Evolutionary conservation across 2,329 filamentous ascomycete species (phyloP).

Genomic region (Aureobasidium sp.): DNA sequence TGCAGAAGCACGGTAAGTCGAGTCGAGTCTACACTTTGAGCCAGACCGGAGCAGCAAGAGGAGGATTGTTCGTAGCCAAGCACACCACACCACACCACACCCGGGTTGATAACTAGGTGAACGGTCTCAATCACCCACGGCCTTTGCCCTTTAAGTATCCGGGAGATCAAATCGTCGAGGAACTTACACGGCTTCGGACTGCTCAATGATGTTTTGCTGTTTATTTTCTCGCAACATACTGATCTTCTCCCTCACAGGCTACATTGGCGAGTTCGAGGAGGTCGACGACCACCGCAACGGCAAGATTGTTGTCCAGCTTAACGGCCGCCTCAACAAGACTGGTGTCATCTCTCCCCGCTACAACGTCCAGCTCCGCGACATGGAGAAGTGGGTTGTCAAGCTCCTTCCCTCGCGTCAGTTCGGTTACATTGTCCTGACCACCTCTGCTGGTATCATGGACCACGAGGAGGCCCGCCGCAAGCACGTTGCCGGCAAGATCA

Average conservation of each 20-base stretch:
- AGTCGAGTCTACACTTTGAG: neutral
- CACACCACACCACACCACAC: slow-evolving; percentile 31
- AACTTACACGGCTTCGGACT: slow-evolving; percentile 95
- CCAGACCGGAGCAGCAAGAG: slow-evolving; percentile 12
- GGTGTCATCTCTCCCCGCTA: slow-evolving; percentile 99
- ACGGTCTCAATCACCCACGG: slow-evolving; percentile 77
- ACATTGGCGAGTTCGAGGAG: slow-evolving; percentile 99
- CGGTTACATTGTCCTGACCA: slow-evolving; percentile 98
- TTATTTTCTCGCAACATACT: slow-evolving; percentile 93
- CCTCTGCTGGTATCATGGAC: slow-evolving; percentile 99
- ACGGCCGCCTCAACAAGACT: slow-evolving; percentile 96
- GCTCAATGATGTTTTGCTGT: slow-evolving; percentile 71
- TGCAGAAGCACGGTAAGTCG: slow-evolving; percentile 96
- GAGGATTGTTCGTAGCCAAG: slow-evolving; percentile 19
- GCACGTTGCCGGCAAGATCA: slow-evolving; percentile 98
- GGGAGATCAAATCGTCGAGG: slow-evolving; percentile 74
- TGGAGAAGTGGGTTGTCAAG: slow-evolving; percentile 99
- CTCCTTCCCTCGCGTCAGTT: slow-evolving; percentile 99
- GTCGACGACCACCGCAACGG: slow-evolving; percentile 98
- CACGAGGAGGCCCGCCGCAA: slow-evolving; percentile 99
- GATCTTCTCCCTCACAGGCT: slow-evolving; percentile 62
- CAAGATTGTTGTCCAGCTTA: slow-evolving; percentile 99
- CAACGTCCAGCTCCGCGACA: slow-evolving; percentile 94
- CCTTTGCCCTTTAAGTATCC: slow-evolving; percentile 99
- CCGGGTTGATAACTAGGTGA: slow-evolving; percentile 99